Base-by-base conservation (phyloP, 2,329 filamentous ascomycete genomes). In the Parascedosporium putredinis region DNA sequence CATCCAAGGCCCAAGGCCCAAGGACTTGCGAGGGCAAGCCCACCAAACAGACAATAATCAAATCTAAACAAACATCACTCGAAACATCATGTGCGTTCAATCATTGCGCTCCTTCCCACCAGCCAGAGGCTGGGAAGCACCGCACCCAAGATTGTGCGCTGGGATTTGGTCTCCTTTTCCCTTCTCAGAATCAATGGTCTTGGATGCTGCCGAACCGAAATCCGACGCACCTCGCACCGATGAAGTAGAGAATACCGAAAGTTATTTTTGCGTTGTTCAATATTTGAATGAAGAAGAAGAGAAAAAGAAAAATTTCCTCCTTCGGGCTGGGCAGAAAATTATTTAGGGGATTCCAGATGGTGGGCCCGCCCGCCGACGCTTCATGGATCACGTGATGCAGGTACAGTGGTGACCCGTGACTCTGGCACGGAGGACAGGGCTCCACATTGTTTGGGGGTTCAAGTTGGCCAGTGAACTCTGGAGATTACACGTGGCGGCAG, bases 141-240 rank as follows among this genome's bases (percentile, higher is more conserved):
- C 73, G 73, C 73, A 76, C 73, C 73, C 73, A 76, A 76, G 73
- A 76, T 74, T 74, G 72, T 70, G 68, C 73, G 71, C 59, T 65
- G 38, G 29, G 34, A 47, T 69, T 73, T 70, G 54, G 62, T 76
- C 73, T 76, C 67, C 73, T 70, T 76, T 70, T 72, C 59, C 66
- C 64, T 65, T 67, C 64, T 54, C 70, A 66, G 65, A 59, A 57
- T 61, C 63, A 61, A 67, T 72, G 69, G 72, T 76, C 73, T 52
- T 76, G 72, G 72, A 67, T 57, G 59, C 60, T 62, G 62, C 58
- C 55, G 58, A 55, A 55, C 59, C 9, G 25, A 47, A 24, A 18
- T n/a, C 24, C 46, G 56, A 61, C 62, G 62, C 65, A 68, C 73
- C 73, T 76, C 71, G 66, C 69, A 70, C 64, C 68, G 64, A 69